Conservation (phyloP, 257 asterid genomes). For the Salvia rosmarinus region DNA sequence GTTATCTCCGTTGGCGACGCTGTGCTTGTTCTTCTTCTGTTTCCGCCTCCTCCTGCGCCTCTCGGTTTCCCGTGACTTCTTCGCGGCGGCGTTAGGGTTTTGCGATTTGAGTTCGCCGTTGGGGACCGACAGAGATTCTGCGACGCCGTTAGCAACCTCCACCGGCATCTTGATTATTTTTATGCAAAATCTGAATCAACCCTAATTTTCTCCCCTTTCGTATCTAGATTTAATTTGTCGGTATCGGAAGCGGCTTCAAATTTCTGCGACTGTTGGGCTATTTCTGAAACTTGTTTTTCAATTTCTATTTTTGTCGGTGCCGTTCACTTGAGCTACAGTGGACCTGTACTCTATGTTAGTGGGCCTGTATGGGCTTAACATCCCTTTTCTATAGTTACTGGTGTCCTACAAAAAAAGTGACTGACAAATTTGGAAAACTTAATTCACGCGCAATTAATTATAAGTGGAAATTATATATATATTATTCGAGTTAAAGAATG, state of each 20-base stretch:
- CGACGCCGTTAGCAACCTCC: constrained; percentile 50
- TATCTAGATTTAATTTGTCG: constrained; percentile 20
- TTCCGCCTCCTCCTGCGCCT: constrained; percentile 91
- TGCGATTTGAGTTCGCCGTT: constrained; percentile 52
- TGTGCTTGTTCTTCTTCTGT: constrained; percentile 80
- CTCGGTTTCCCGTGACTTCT: constrained; percentile 71
- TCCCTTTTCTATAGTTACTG: no score
- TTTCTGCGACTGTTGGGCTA: constrained; percentile 9
- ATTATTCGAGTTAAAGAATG: no score
- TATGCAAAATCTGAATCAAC: not conserved
- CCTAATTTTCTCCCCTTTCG: constrained; percentile 26
- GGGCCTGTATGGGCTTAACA: not conserved
- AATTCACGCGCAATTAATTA: no score
- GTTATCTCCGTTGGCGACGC: constrained; percentile 50
- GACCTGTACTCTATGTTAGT: not conserved
- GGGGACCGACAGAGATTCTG: constrained; percentile 34
- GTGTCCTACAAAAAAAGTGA: no score
- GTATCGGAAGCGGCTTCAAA: not conserved
- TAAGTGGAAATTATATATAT: no score
- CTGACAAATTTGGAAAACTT: no score
- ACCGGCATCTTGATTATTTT: constrained; percentile 44
- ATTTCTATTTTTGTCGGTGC: not conserved
- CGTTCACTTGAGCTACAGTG: not conserved
- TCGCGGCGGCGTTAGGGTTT: constrained; percentile 47
- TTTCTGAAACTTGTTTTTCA: not conserved